phyloP scores from a whole-genome alignment of 1,284 basidiomycete species.

The Gomphus sp. region DNA sequence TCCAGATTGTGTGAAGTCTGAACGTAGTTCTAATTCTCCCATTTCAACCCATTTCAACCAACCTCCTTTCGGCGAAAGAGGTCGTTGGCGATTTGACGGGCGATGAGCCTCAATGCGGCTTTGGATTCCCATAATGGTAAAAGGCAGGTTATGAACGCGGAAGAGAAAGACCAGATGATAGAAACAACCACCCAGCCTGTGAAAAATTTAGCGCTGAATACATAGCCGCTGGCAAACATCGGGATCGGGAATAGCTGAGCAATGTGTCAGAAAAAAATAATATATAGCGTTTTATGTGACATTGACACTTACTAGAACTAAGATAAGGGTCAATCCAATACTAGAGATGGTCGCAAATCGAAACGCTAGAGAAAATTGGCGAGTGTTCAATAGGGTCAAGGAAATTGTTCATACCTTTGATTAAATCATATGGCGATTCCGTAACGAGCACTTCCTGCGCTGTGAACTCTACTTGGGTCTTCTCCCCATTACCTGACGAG shows the following conservation, averaged over 20 bases:
- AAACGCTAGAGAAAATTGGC: neutral
- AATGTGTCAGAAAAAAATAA: neutral
- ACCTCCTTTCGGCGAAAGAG: no score
- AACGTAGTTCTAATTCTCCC: no score
- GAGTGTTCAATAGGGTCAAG: no score
- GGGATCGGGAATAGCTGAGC: neutral
- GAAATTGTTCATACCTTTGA: no score
- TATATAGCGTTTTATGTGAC: slow-evolving; percentile 17
- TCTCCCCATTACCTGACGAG: no score
- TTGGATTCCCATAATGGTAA: slow-evolving; percentile 14
- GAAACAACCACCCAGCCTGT: neutral
- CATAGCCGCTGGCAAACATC: slow-evolving; percentile 13
- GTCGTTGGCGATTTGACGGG: no score
- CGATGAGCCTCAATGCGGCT: no score
- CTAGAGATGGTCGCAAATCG: neutral
- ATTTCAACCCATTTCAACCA: no score
- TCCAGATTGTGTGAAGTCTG: no score
- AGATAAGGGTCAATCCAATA: neutral
- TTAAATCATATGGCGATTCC: no score
- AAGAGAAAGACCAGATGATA: slow-evolving; percentile 15
- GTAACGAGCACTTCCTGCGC: no score
- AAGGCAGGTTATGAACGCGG: slow-evolving; percentile 15
- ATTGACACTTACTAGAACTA: slow-evolving; percentile 11
- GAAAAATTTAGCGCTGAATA: neutral
- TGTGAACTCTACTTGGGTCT: no score